phyloP scores from a whole-genome alignment of 1,284 basidiomycete species.

The Malassezia furfur region DNA sequence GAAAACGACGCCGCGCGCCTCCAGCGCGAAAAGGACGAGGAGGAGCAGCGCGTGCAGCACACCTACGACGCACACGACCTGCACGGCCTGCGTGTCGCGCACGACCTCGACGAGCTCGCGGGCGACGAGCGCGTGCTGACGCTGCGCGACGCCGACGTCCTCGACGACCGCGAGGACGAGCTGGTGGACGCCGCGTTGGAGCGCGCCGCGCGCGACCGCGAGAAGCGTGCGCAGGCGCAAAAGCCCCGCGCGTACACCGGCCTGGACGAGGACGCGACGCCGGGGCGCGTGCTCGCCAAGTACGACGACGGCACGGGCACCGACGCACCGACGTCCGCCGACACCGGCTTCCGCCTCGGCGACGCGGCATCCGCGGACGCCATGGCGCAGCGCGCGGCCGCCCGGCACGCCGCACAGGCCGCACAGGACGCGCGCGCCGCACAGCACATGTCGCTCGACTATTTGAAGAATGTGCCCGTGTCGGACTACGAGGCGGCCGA shows the following conservation, averaged over 20 bases:
- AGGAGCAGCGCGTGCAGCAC: conserved; percentile 57
- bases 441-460: conserved; percentile 71
- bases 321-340: background rate
- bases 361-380: conserved; percentile 17
- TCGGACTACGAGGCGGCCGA: conserved; percentile 85
- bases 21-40: conserved; percentile 60
- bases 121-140: conserved; percentile 83
- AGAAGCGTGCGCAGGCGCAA: conserved; percentile 71
- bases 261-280: conserved; percentile 90
- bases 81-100: conserved; percentile 83
- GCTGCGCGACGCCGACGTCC: conserved; percentile 83
- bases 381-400: conserved; percentile 32
- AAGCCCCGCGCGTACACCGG: conserved; percentile 82
- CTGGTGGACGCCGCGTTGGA: conserved; percentile 87
- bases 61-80: conserved; percentile 57
- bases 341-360: conserved; percentile 28
- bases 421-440: conserved; percentile 51
- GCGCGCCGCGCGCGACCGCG: conserved; percentile 67
- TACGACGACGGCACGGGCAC: conserved; percentile 59
- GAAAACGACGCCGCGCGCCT: conserved; percentile 63
- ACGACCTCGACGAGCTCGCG: conserved; percentile 68
- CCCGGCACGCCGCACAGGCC: conserved; percentile 54
- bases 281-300: conserved; percentile 62
- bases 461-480: conserved; percentile 68
- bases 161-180: conserved; percentile 95